phyloP scores from a whole-genome alignment of 1,139 yeast species.

The Candida tropicalis region DNA sequence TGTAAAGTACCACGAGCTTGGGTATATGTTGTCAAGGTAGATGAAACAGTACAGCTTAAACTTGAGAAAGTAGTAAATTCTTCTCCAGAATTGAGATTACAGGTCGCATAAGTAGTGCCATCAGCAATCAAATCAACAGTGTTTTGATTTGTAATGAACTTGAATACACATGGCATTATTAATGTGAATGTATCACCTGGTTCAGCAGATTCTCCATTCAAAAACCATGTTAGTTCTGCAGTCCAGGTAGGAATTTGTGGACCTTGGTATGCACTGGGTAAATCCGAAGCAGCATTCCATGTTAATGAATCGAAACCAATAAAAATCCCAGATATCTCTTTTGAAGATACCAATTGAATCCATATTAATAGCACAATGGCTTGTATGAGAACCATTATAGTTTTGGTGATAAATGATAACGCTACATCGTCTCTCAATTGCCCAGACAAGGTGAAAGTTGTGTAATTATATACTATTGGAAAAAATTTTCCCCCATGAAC shows the following conservation, averaged over 20 bases:
- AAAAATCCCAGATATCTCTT: conserved; percentile 22
- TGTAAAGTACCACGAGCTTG: conserved; percentile 16
- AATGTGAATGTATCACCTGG: conserved; percentile 38
- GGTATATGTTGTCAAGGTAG: conserved; percentile 10
- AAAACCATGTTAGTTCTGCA: conserved; percentile 27
- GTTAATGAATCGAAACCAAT: conserved; percentile 19
- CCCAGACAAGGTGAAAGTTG: no score
- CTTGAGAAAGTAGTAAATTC: conserved; percentile 23
- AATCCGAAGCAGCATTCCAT: conserved; percentile 12
- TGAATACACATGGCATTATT: conserved; percentile 33
- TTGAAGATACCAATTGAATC: background rate
- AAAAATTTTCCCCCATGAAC: no score
- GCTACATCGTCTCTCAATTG: no score
- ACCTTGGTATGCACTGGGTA: conserved; percentile 4
- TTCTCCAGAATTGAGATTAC: conserved; percentile 27
- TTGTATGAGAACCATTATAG: conserved; percentile 7
- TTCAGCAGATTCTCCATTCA: conserved; percentile 21
- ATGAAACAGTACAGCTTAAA: conserved; percentile 25
- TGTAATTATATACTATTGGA: no score
- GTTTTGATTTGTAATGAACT: conserved; percentile 24
- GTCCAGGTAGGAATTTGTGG: conserved; percentile 29
- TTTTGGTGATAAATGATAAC: no score
- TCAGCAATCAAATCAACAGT: conserved; percentile 22
- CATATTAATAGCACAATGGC: no score
- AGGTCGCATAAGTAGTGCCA: conserved; percentile 26